Evolutionary conservation across 1,284 basidiomycete species (phyloP).

Genomic region (Agaricales sp.): DNA sequence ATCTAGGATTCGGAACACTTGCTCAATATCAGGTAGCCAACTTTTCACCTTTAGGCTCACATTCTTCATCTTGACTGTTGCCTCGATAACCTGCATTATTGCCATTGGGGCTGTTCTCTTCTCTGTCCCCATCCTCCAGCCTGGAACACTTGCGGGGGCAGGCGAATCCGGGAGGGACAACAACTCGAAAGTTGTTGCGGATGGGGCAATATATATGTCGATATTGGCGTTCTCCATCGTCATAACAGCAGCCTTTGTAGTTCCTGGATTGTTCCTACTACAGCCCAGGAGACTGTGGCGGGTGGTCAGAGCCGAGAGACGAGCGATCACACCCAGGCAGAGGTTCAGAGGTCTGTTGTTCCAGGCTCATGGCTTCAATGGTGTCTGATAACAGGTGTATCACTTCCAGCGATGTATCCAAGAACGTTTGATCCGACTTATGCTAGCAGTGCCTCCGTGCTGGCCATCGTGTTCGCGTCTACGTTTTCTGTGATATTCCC

Average conservation of each 20-base stretch:
- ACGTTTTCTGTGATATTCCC: slow-evolving; percentile 69
- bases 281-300: slow-evolving; percentile 55
- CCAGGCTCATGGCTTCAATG: slow-evolving; percentile 1
- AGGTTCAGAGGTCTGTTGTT: slow-evolving; percentile 56
- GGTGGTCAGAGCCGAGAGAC: slow-evolving; percentile 40
- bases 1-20: slow-evolving; percentile 38
- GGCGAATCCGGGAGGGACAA: slow-evolving; percentile 36
- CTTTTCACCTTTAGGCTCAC: slow-evolving; percentile 55
- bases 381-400: background rate
- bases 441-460: slow-evolving; percentile 52
- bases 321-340: slow-evolving; percentile 64
- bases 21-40: slow-evolving; percentile 52
- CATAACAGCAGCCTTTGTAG: slow-evolving; percentile 57
- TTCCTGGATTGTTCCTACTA: slow-evolving; percentile 60
- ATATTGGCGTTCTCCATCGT: slow-evolving; percentile 52
- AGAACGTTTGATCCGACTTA: slow-evolving; percentile 57
- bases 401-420: slow-evolving; percentile 57
- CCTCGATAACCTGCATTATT: slow-evolving; percentile 53
- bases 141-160: slow-evolving; percentile 16
- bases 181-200: slow-evolving; percentile 40
- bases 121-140: slow-evolving; percentile 24
- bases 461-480: slow-evolving; percentile 63
- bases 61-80: slow-evolving; percentile 50
- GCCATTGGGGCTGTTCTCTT: slow-evolving; percentile 59
- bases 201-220: slow-evolving; percentile 65